Percentiles rank a stretch among this genome's conserved stretches.
These are phyloP conservation scores for Laguncularia racemosa DNA, from an alignment of 345 rosid species.

Conservation along the genomic window DNA sequence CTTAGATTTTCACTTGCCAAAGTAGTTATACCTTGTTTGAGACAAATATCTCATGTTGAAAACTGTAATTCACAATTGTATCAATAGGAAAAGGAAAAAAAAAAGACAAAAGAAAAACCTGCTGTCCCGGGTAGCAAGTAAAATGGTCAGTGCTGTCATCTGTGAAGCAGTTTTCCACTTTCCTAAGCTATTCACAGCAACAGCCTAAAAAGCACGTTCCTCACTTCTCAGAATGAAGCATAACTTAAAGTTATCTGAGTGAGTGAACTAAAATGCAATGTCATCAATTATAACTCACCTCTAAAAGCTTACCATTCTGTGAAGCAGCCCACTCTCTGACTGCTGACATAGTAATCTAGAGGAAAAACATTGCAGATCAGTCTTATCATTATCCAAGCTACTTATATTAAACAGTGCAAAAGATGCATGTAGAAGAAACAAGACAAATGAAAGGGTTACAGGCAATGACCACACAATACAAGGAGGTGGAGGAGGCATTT, in stretches of 20 bases:
- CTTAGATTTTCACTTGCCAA: neutral
- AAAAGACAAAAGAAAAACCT: slow-evolving; percentile 26
- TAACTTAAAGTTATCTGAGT: neutral
- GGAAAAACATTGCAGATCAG: too few relatives aligned
- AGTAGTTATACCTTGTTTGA: neutral
- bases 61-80: neutral
- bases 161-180: slow-evolving; percentile 99
- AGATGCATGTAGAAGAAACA: too few relatives aligned
- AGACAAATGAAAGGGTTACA: too few relatives aligned
- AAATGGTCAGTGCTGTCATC: slow-evolving; percentile 87
- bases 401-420: too few relatives aligned
- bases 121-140: slow-evolving; percentile 78
- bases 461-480: too few relatives aligned
- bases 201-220: slow-evolving; percentile 47
- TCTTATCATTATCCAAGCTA: too few relatives aligned
- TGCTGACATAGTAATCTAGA: slow-evolving; percentile 96
- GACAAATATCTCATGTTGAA: neutral
- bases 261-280: neutral
- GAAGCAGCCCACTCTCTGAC: slow-evolving; percentile 99
- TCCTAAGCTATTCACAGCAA: slow-evolving; percentile 93
- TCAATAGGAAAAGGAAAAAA: neutral
- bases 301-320: slow-evolving; percentile 64
- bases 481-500: too few relatives aligned
- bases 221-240: too few relatives aligned
- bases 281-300: slow-evolving; percentile 37